Evolutionary conservation across 345 rosid genomes (phyloP), one percentile per base, ranked within the genome.

Genomic region (Arabidopsis arenosa): DNA sequence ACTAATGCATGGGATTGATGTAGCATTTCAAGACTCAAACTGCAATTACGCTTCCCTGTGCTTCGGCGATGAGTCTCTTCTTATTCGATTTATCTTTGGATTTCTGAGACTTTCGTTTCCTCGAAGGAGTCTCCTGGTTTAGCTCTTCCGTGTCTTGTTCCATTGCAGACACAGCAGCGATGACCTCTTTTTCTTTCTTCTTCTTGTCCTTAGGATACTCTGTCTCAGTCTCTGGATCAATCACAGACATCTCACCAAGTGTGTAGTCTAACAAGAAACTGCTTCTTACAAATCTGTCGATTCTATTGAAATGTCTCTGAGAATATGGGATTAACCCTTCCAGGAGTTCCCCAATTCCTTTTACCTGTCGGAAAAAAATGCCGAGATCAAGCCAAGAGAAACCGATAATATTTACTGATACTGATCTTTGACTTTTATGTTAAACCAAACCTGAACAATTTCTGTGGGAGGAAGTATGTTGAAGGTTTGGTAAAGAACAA

Each of bases 321-420:
- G 96, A 84, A 86, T 92, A 95, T 36, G 97, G 97, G 53, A 89
- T 87, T 10, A 90, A 85, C 58, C 93, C 97, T 83, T 95, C 99
- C 30, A 92, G 88, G 48, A 92, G 82, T 76, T 95, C 96, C 11
- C 84, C 81, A n/a, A 95, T 80, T 59, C 99, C 97, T 80, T 76
- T 90, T 17, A 89, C 83, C 97, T 92, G 87, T 58, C 51, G 45
- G 2, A 3, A 47, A 14, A 17, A 33, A 44, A 35, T n/a, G 8
- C 36, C 3, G 13, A 65, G 54, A 73, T 72, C 12, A 65, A 79
- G 43, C 74, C 45, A 68, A 66, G 26, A 35, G 52, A 65, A 65
- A 65, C 35, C 45, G 17, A 59, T 36, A 72, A 14, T 58, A 26
- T 15, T 6, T 32, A 40, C 36, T 0, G 6, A 2, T 61, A 52